Base-by-base conservation (phyloP, 495 filamentous ascomycete species). In the Thozetella sp. region DNA sequence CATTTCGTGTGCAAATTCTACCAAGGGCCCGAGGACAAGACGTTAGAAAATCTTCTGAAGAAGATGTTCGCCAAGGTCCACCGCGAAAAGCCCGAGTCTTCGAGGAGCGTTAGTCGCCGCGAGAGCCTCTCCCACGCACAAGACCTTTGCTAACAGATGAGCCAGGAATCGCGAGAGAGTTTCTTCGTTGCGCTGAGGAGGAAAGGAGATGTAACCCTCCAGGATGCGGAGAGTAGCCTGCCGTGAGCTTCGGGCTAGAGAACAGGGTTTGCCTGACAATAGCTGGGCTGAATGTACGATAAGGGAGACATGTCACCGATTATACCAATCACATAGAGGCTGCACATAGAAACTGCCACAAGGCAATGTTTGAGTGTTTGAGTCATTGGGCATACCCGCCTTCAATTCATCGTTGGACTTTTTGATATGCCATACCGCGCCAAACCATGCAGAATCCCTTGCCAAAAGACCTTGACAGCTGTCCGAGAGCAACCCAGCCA, bases 1-100 rank as follows among this genome's bases (percentile, higher is more conserved):
- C 88, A 94, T 69, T 96, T 99, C 64, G 83, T 99, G 27, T 98
- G 95, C 81, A 99, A 99, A 75, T 98, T 97, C 73, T 99, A 98
- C 72, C 91, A 94, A 69, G 95, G 95, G 2, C 70, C 80, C 3
- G 92, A 97, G 64, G 93, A 97, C 68, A 91, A 89, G 73, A 77
- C 76, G 3, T 69, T 99, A 22, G 92, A 97, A 74, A 74, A 69
- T 57, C 79, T 83, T 61, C 76, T 98, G 40, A 91, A 81, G 63
- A 81, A 82, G 40, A 72, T 95, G 62, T 99, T 98, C 67, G 71
- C 76, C 17, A 89, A 84, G 59, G 94, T 98, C 19, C 81, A 90
- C 64, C 77, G 93, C 57, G 88, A 93, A 58, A 99, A 99, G 72
- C 95, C 96, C 12, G 87, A 93, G 53, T 89, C 92, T 19, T 98